These are phyloP conservation scores for Hanseniaspora guilliermondii DNA, from an alignment of 805 yeast genomes.

Conservation along the genomic window DNA sequence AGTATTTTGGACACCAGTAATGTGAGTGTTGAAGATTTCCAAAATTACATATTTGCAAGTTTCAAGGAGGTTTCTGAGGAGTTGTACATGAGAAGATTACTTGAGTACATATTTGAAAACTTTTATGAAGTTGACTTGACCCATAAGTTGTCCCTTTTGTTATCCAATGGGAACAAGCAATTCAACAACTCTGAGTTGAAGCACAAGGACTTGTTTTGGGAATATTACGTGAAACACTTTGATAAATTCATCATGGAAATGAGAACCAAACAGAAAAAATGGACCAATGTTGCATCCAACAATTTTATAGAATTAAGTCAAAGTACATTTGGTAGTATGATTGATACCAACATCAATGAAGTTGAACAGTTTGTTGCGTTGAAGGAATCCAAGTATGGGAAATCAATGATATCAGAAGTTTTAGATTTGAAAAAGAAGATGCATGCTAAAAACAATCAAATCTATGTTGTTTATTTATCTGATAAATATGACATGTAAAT, in stretches of 20 bases:
- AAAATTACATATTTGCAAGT: conserved; percentile 29
- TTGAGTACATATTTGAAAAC: background rate
- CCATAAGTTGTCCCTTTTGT: background rate
- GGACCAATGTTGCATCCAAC: conserved; percentile 9
- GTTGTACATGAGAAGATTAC: conserved; percentile 39
- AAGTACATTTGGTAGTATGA: conserved; percentile 8
- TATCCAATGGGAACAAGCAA: conserved; percentile 6
- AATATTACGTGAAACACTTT: conserved; percentile 46
- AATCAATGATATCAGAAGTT: conserved; percentile 8
- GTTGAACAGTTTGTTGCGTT: conserved; percentile 11
- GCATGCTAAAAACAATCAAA: conserved; percentile 7
- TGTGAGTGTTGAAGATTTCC: conserved; percentile 4
- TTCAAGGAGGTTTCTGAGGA: conserved; percentile 38
- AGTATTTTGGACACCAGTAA: conserved; percentile 23
- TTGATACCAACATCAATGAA: background rate
- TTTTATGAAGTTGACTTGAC: conserved; percentile 16
- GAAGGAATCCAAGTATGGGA: conserved; percentile 10
- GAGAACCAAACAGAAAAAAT: conserved; percentile 11
- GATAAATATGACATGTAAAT: conserved; percentile 12
- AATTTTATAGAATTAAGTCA: conserved; percentile 11
- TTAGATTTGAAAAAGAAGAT: conserved; percentile 5
- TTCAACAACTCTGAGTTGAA: background rate
- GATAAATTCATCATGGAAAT: conserved; percentile 22
- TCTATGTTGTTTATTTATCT: conserved; percentile 4
- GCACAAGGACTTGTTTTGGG: conserved; percentile 32